These are phyloP conservation scores for Colletotrichum tamarilloi DNA, from an alignment of 2,329 filamentous ascomycete species.

Conservation along the genomic window DNA sequence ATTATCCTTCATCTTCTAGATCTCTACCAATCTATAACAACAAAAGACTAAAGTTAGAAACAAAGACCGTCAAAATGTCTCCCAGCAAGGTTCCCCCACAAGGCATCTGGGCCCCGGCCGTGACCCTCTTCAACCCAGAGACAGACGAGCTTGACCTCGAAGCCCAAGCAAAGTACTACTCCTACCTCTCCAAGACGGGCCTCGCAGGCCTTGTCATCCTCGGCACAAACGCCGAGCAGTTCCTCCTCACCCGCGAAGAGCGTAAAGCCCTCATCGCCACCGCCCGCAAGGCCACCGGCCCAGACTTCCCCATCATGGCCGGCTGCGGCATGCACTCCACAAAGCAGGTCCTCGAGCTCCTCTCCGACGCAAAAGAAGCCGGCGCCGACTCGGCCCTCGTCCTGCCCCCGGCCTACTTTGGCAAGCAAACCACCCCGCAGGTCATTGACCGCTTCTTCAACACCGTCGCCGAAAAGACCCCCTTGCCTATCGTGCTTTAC, in stretches of 20 bases:
- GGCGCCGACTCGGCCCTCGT: constrained; percentile 72
- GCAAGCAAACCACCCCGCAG: constrained; percentile 67
- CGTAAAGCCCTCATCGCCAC: constrained; percentile 65
- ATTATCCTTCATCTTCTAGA: background rate
- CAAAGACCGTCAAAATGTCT: constrained; percentile 8
- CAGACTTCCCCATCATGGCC: constrained; percentile 68
- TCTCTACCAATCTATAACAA: background rate
- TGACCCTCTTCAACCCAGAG: constrained; percentile 64
- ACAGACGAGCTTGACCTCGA: constrained; percentile 60
- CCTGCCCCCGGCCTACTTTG: constrained; percentile 73
- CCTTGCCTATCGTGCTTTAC: constrained; percentile 72
- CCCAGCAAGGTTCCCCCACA: constrained; percentile 38
- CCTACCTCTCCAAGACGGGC: constrained; percentile 61
- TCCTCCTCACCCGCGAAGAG: constrained; percentile 69
- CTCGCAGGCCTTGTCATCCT: constrained; percentile 64
- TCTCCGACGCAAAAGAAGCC: constrained; percentile 67
- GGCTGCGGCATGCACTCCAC: constrained; percentile 74
- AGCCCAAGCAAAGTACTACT: constrained; percentile 61
- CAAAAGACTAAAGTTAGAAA: background rate
- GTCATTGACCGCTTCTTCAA: constrained; percentile 70
- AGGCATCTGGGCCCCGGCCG: constrained; percentile 63
- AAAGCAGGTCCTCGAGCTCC: constrained; percentile 69
- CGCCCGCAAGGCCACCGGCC: constrained; percentile 64
- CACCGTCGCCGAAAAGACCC: constrained; percentile 62
- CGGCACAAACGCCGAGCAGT: constrained; percentile 67